Evolutionary conservation across 164 flowering plant genomes (phyloP).

Genomic region (Dillenia suffruticosa): DNA sequence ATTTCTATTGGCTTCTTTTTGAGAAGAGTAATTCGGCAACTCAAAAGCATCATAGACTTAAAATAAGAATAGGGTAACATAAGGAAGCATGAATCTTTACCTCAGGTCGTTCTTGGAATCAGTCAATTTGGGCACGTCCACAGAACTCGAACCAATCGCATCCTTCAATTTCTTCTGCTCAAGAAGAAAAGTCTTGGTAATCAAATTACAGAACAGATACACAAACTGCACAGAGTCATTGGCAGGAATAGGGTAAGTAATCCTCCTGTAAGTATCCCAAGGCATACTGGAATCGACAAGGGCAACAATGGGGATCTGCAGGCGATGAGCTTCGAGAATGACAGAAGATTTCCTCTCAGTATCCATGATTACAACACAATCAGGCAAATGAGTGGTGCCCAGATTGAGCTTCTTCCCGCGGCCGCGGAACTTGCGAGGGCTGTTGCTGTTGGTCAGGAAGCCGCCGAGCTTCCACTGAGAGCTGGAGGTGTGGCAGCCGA

Average conservation of each 20-base stretch:
- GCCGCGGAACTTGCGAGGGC: slow-evolving; percentile 58
- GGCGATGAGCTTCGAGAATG: slow-evolving; percentile 38
- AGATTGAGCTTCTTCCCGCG: slow-evolving; percentile 50
- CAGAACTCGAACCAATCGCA: too few relatives aligned
- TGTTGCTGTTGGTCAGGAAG: slow-evolving; percentile 48
- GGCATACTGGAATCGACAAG: slow-evolving; percentile 53
- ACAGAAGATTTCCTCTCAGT: slow-evolving; percentile 49
- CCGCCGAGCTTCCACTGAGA: slow-evolving; percentile 53
- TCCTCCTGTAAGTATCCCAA: slow-evolving; percentile 31
- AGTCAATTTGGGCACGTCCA: too few relatives aligned
- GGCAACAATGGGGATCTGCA: slow-evolving; percentile 55
- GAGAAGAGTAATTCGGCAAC: too few relatives aligned
- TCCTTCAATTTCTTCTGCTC: slow-evolving; percentile 29
- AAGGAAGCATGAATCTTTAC: too few relatives aligned
- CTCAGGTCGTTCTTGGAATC: too few relatives aligned
- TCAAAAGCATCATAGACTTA: too few relatives aligned
- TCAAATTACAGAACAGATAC: slow-evolving; percentile 65
- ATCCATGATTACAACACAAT: slow-evolving; percentile 56
- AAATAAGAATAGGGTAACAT: too few relatives aligned
- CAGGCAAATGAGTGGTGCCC: slow-evolving; percentile 36
- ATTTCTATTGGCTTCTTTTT: too few relatives aligned
- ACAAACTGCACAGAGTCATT: slow-evolving; percentile 63
- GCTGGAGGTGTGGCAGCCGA: slow-evolving; percentile 26
- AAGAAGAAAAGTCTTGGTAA: slow-evolving; percentile 47
- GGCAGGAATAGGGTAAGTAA: slow-evolving; percentile 61